These are phyloP conservation scores for Omphalotus guepiniiformis DNA, from an alignment of 768 basidiomycete genomes.

Conservation along the genomic window DNA sequence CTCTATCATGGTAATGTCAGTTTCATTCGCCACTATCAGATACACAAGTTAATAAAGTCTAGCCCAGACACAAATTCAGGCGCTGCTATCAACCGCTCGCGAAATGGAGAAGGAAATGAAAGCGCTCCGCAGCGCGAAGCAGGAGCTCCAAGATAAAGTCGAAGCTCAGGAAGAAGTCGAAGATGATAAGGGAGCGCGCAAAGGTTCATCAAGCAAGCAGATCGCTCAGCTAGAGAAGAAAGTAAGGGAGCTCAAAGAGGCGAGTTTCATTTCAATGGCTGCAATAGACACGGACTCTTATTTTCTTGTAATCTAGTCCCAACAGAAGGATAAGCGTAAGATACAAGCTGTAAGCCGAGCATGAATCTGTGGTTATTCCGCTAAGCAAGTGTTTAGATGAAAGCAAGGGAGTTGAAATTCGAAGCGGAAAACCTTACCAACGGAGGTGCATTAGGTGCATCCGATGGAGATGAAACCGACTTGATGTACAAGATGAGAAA, in stretches of 20 bases:
- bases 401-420: conserved; percentile 24
- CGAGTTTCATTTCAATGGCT: background rate
- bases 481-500: conserved; percentile 36
- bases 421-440: conserved; percentile 36
- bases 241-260: background rate
- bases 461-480: conserved; percentile 28
- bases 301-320: background rate
- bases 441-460: conserved; percentile 10
- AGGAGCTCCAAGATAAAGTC: background rate
- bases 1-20: no score
- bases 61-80: no score
- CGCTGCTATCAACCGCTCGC: no score
- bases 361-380: background rate
- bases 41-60: no score
- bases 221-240: background rate
- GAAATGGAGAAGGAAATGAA: background rate
- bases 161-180: no score
- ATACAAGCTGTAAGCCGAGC: background rate
- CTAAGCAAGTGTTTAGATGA: background rate
- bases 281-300: background rate
- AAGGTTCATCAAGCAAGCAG: background rate
- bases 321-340: background rate
- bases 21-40: no score
- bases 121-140: background rate
- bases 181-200: background rate